Evolutionary conservation across 371 early-diverging fungal genomes (phyloP).

Genomic region (Mucor saturninus): DNA sequence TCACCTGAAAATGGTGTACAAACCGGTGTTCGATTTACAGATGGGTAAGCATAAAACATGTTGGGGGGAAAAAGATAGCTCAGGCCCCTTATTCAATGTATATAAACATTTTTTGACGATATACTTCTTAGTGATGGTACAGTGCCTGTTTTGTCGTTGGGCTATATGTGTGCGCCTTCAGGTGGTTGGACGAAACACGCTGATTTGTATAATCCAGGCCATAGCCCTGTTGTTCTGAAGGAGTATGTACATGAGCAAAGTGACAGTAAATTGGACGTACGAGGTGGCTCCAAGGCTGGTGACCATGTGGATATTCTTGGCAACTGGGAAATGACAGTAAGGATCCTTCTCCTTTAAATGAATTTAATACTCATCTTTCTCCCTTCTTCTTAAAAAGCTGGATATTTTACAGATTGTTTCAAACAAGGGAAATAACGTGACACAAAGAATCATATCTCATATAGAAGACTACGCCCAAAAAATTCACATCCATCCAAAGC

Average conservation of each 20-base stretch:
- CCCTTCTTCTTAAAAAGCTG: slow-evolving; percentile 23
- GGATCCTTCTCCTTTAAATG: slow-evolving; percentile 2
- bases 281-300: slow-evolving; percentile 84
- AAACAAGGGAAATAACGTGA: slow-evolving; percentile 41
- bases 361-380: neutral
- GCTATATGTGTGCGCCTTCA: slow-evolving; percentile 86
- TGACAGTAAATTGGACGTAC: slow-evolving; percentile 65
- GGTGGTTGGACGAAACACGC: slow-evolving; percentile 85
- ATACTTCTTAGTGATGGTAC: slow-evolving; percentile 81
- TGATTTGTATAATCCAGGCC: slow-evolving; percentile 83
- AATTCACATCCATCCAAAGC: slow-evolving; percentile 18
- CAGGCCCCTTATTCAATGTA: neutral
- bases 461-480: slow-evolving; percentile 48
- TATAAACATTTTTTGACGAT: neutral
- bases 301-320: slow-evolving; percentile 92
- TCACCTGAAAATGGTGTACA: slow-evolving; percentile 47
- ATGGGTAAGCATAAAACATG: slow-evolving; percentile 43
- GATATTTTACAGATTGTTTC: slow-evolving; percentile 50
- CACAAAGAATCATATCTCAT: slow-evolving; percentile 42
- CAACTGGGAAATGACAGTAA: slow-evolving; percentile 56
- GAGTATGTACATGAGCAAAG: slow-evolving; percentile 77
- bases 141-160: slow-evolving; percentile 87
- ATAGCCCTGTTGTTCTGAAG: slow-evolving; percentile 72
- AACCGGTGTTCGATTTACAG: slow-evolving; percentile 59
- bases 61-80: neutral